phyloP scores from a whole-genome alignment of 2,329 filamentous ascomycete species.

The Aspergillus awamori region DNA sequence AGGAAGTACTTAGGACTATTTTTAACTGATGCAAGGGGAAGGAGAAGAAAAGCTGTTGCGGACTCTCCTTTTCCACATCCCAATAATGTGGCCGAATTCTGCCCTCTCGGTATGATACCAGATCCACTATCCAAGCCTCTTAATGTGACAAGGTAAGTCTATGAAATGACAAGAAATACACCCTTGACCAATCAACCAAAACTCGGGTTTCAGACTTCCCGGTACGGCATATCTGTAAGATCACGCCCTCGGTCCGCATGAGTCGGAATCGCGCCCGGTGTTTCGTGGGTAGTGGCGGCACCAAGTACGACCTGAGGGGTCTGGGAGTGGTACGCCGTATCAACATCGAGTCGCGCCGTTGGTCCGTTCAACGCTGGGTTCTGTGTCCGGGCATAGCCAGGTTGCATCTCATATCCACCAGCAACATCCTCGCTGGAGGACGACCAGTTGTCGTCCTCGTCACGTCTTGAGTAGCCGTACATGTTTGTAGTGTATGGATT shows the following conservation, averaged over 20 bases:
- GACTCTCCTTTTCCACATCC: background rate
- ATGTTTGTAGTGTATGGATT: slow-evolving; percentile 31
- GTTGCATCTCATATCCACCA: slow-evolving; percentile 43
- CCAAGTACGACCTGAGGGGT: slow-evolving; percentile 16
- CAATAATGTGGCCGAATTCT: background rate
- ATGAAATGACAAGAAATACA: slow-evolving; percentile 1
- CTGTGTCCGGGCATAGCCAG: slow-evolving; percentile 29
- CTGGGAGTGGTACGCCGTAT: slow-evolving; percentile 35
- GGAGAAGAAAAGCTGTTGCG: background rate
- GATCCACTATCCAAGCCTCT: background rate
- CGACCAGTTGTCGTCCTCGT: slow-evolving; percentile 39
- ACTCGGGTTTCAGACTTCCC: slow-evolving; percentile 12
- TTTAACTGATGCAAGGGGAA: background rate
- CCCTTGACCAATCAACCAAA: background rate
- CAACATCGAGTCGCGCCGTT: slow-evolving; percentile 28
- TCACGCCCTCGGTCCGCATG: slow-evolving; percentile 21
- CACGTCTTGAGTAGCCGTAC: slow-evolving; percentile 33
- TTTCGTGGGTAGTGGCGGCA: slow-evolving; percentile 11
- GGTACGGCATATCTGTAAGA: slow-evolving; percentile 24
- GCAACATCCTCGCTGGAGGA: slow-evolving; percentile 43
- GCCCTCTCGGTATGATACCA: background rate
- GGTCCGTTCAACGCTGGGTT: slow-evolving; percentile 25
- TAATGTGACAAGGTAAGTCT: background rate
- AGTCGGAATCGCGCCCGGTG: slow-evolving; percentile 14
- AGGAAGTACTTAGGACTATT: background rate